phyloP scores from a whole-genome alignment of 2,329 filamentous ascomycete species.

The Fusarium sterilihyphosum region DNA sequence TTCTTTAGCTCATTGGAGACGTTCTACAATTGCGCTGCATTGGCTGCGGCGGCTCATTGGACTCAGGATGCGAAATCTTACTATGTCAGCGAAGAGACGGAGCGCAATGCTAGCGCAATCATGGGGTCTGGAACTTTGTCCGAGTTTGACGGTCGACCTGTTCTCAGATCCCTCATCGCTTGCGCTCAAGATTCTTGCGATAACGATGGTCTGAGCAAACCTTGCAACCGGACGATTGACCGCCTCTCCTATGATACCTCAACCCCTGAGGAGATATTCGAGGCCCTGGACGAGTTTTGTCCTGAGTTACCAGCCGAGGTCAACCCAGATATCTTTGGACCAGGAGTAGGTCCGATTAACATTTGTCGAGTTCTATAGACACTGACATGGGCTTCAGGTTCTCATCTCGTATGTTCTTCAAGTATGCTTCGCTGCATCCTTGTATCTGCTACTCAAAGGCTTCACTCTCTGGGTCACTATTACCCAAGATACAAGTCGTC shows the following conservation, averaged over 20 bases:
- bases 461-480: constrained; percentile 50
- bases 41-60: constrained; percentile 50
- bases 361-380: background rate
- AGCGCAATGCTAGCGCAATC: constrained; percentile 49
- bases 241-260: constrained; percentile 41
- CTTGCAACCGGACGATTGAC: constrained; percentile 45
- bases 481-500: constrained; percentile 42
- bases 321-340: constrained; percentile 53
- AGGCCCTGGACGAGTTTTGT: constrained; percentile 50
- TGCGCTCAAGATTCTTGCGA: constrained; percentile 51
- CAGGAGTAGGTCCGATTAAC: constrained; percentile 45
- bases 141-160: constrained; percentile 45
- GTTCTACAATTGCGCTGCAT: constrained; percentile 52
- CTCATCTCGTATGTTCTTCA: constrained; percentile 53
- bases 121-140: constrained; percentile 48
- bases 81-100: constrained; percentile 47
- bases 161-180: constrained; percentile 47
- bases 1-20: constrained; percentile 51
- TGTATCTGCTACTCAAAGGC: constrained; percentile 49
- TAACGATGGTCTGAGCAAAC: constrained; percentile 46
- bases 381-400: constrained; percentile 42
- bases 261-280: constrained; percentile 45
- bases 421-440: constrained; percentile 48
- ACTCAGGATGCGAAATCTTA: constrained; percentile 43
- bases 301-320: constrained; percentile 50